Evolutionary conservation across 768 basidiomycete species (phyloP).

Genomic region (Suillus luteus): DNA sequence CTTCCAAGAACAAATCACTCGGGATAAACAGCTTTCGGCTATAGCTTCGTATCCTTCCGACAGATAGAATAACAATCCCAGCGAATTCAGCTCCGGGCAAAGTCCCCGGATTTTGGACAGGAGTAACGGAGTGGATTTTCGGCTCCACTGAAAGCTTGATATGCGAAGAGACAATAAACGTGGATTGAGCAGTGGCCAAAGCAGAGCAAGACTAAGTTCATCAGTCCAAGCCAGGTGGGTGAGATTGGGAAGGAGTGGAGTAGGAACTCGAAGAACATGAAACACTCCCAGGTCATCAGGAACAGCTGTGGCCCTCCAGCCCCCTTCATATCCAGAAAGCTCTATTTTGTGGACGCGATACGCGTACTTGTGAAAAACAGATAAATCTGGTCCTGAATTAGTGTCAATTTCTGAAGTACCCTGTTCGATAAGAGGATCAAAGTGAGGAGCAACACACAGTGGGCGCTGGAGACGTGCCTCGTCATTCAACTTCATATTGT

Average conservation of each 20-base stretch:
- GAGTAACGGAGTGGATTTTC: background rate
- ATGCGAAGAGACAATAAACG: slow-evolving; percentile 3
- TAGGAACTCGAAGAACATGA: slow-evolving; percentile 1
- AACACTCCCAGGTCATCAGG: slow-evolving; percentile 6
- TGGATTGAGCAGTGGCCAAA: slow-evolving; percentile 4
- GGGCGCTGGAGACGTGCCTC: background rate
- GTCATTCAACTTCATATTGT: background rate
- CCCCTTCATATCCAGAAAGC: background rate
- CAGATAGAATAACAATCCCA: background rate
- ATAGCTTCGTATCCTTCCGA: background rate
- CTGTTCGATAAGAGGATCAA: background rate
- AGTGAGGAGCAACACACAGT: background rate
- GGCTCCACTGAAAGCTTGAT: background rate
- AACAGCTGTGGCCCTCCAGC: background rate
- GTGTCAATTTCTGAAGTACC: background rate
- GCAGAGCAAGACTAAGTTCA: background rate
- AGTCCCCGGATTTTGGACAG: background rate
- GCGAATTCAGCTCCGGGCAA: background rate
- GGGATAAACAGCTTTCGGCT: background rate
- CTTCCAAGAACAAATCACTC: background rate
- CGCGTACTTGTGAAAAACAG: slow-evolving; percentile 2
- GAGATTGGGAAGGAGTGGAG: slow-evolving; percentile 4
- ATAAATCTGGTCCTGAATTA: background rate
- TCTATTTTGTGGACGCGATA: background rate
- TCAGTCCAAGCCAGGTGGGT: background rate